A percentile compares a stretch with the other conserved stretches of the same genome.
Evolutionary conservation across 129 eudicot species (phyloP).

Genomic region (Chrysanthemum lavandulifolium): DNA sequence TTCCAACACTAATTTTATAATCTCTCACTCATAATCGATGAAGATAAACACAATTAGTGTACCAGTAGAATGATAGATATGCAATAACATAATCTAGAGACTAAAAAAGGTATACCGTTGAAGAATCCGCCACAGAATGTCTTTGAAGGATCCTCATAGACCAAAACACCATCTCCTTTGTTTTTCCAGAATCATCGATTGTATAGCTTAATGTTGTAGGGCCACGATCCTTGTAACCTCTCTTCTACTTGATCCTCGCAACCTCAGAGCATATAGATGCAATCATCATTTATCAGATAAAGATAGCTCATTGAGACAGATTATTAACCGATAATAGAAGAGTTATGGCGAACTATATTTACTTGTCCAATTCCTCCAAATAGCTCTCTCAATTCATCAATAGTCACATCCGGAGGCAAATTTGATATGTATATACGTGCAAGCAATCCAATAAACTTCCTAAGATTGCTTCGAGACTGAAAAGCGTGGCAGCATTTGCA

Average conservation of each 20-base stretch:
- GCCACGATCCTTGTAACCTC: slow-evolving; percentile 99
- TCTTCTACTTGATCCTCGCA: slow-evolving; percentile 90
- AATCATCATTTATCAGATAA: neutral
- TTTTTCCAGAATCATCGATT: slow-evolving; percentile 86
- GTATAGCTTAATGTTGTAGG: slow-evolving; percentile 89
- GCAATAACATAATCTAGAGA: neutral
- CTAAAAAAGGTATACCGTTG: slow-evolving; percentile 43
- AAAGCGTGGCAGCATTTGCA: too few species aligned
- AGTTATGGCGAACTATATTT: slow-evolving; percentile 22
- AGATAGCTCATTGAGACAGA: too few species aligned
- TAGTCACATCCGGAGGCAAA: too few species aligned
- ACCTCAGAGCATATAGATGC: slow-evolving; percentile 43
- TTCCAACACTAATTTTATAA: slow-evolving; percentile 68
- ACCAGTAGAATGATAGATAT: neutral
- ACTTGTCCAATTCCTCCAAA: slow-evolving; percentile 98
- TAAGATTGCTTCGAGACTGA: too few species aligned
- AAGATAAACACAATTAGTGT: slow-evolving; percentile 3
- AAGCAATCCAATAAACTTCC: too few species aligned
- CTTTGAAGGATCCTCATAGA: slow-evolving; percentile 97
- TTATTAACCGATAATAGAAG: neutral
- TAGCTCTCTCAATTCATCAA: too few species aligned
- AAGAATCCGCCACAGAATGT: slow-evolving; percentile 91
- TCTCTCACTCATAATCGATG: slow-evolving; percentile 83
- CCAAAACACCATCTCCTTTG: slow-evolving; percentile 90
- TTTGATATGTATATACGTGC: too few species aligned